phyloP scores from a whole-genome alignment of 2,329 filamentous ascomycete genomes.

The Xylaria polymorpha region DNA sequence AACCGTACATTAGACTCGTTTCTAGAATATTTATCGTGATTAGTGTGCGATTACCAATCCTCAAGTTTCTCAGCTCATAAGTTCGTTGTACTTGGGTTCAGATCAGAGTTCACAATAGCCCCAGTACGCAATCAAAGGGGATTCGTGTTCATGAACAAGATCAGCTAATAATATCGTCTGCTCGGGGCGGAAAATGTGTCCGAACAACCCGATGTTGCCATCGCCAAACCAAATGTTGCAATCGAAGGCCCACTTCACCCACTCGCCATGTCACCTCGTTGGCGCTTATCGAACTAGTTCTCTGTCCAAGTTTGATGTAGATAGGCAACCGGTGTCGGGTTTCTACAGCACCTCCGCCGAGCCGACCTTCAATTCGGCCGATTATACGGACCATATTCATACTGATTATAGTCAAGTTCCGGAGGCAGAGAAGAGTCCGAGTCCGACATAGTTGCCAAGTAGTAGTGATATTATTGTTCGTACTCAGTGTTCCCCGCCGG shows the following conservation, averaged over 20 bases:
- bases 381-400: background rate
- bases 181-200: background rate
- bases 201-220: slow-evolving; percentile 28
- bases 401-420: background rate
- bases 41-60: background rate
- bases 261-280: background rate
- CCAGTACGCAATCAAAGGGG: background rate
- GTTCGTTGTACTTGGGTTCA: background rate
- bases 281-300: no score
- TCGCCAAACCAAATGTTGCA: slow-evolving; percentile 31
- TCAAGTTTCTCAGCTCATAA: background rate
- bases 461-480: background rate
- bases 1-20: background rate
- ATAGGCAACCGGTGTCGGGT: background rate
- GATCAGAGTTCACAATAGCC: no score
- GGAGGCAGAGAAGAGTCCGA: slow-evolving; percentile 18
- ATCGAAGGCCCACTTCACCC: slow-evolving; percentile 28
- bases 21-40: background rate
- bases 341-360: background rate
- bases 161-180: background rate
- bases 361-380: slow-evolving; percentile 13
- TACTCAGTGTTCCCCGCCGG: background rate
- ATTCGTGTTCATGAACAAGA: background rate
- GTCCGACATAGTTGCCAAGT: slow-evolving; percentile 1
- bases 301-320: background rate